Conservation (phyloP, 108 stramenopile species). For the Asterionellopsis glacialis region DNA sequence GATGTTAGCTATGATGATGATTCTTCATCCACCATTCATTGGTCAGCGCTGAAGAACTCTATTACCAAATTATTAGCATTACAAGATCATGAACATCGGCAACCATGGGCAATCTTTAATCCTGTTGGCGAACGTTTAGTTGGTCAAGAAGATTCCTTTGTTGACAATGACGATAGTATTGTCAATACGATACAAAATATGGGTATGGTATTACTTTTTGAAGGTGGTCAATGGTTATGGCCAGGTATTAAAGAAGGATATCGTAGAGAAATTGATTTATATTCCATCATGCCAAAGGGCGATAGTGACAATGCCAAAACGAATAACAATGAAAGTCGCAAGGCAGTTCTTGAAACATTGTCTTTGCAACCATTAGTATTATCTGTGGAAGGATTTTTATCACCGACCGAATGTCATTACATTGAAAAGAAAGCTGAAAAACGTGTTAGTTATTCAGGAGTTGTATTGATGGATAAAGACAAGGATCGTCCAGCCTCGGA, state of each 20-base stretch:
- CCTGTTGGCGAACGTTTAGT: conserved; percentile 37
- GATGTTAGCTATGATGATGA: too few species aligned
- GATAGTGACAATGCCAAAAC: too few species aligned
- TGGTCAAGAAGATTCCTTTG: conserved; percentile 19
- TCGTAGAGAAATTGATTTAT: conserved; percentile 29
- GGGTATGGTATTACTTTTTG: conserved; percentile 46
- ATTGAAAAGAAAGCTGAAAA: conserved; percentile 61
- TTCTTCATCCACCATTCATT: too few species aligned
- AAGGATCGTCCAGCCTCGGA: conserved; percentile 79
- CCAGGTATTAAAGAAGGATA: conserved; percentile 67
- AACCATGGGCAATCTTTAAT: conserved; percentile 61
- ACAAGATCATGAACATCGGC: conserved; percentile 9
- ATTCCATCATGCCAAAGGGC: conserved; percentile 1
- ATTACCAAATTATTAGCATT: background rate
- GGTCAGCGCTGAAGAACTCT: too few species aligned
- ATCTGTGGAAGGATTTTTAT: conserved; percentile 63
- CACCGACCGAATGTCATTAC: conserved; percentile 69
- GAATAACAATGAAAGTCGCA: conserved; percentile 17
- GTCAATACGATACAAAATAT: conserved; percentile 9
- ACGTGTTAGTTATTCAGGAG: conserved; percentile 62
- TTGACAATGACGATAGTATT: background rate
- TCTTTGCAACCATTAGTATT: conserved; percentile 61
- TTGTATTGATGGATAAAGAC: conserved; percentile 79
- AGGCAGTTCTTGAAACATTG: conserved; percentile 39
- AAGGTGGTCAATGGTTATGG: conserved; percentile 72